Evolutionary conservation across 2,329 filamentous ascomycete genomes (phyloP).

Genomic region (Trichoderma koningiopsis): DNA sequence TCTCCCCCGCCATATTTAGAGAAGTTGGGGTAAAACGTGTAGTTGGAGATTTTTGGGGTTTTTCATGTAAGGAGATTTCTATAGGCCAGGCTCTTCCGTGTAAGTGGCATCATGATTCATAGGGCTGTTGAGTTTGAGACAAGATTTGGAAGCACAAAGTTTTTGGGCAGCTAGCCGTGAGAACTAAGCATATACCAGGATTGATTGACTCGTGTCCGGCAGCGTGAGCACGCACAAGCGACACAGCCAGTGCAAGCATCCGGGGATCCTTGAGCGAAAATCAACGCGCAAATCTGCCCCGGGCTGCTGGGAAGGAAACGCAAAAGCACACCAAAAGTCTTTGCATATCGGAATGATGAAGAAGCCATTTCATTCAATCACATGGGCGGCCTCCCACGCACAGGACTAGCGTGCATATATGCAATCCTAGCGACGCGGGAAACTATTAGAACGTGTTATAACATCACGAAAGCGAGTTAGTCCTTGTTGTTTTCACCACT

Average conservation of each 20-base stretch:
- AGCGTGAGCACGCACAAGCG: constrained; percentile 1
- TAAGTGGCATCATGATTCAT: no score
- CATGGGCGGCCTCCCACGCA: constrained; percentile 19
- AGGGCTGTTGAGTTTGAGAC: neutral
- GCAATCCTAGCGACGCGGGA: neutral
- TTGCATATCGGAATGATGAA: neutral
- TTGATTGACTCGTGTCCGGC: neutral
- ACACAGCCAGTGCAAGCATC: neutral
- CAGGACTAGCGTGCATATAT: constrained; percentile 15
- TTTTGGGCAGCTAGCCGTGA: neutral
- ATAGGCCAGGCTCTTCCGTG: neutral
- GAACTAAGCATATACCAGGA: neutral
- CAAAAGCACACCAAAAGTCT: neutral
- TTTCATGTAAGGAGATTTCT: neutral
- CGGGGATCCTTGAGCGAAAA: neutral
- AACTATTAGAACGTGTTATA: neutral
- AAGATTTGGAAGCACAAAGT: neutral
- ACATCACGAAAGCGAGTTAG: neutral
- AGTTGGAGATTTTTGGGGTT: constrained; percentile 23
- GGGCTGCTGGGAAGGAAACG: neutral
- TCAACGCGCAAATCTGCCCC: neutral
- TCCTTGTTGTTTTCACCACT: neutral
- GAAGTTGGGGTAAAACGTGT: constrained; percentile 25
- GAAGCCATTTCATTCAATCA: constrained; percentile 12
- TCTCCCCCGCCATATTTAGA: constrained; percentile 5